Percentiles rank a stretch among this genome's conserved stretches.
These are phyloP conservation scores for Osmanthus fragrans DNA, from an alignment of 257 asterid species.

Conservation along the genomic window DNA sequence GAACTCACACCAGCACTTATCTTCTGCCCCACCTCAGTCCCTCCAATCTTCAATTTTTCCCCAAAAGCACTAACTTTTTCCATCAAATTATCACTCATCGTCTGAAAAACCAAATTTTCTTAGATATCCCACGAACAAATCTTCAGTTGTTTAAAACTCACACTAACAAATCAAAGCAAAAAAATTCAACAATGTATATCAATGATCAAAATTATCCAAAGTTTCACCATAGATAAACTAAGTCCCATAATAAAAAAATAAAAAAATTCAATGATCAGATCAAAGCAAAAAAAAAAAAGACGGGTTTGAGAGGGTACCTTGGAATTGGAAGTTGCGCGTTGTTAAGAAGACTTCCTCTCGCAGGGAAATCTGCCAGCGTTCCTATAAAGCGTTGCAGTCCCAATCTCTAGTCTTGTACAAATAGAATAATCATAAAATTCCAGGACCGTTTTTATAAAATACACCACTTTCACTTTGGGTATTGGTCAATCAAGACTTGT, in stretches of 20 bases:
- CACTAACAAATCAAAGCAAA: background rate
- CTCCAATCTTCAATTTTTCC: conserved; percentile 92
- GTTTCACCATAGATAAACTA: background rate
- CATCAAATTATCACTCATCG: conserved; percentile 98
- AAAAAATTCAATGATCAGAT: background rate
- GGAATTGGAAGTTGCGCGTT: background rate
- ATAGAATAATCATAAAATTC: background rate
- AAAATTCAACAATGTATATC: background rate
- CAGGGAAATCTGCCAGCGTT: background rate
- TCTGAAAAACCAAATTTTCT: conserved; percentile 9
- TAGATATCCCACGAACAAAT: background rate
- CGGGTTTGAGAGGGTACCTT: background rate
- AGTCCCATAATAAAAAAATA: background rate
- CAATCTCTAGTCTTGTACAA: background rate
- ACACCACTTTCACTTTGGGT: no score
- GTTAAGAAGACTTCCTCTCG: background rate
- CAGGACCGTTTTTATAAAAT: background rate
- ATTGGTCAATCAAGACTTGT: no score
- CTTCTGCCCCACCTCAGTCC: conserved; percentile 91
- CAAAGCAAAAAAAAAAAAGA: background rate
- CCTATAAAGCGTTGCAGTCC: background rate
- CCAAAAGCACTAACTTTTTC: conserved; percentile 85
- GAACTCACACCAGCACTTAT: conserved; percentile 90
- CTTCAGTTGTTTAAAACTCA: background rate
- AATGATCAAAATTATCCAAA: background rate